Evolutionary conservation across 2,329 filamentous ascomycete genomes (phyloP), one percentile per base, ranked within the genome.

Genomic region (Colletotrichum salicis): DNA sequence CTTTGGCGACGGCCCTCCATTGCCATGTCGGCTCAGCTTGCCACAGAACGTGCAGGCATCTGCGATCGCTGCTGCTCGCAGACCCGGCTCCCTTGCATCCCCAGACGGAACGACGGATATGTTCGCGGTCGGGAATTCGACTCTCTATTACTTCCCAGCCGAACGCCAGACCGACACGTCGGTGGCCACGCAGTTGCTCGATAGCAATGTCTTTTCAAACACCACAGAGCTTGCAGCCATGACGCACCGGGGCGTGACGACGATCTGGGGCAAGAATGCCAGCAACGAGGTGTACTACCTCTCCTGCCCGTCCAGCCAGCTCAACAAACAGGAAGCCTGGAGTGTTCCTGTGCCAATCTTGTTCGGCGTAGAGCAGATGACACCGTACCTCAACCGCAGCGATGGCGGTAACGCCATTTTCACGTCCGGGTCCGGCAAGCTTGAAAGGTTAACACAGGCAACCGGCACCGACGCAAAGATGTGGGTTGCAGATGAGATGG

Each of bases 301-400:
- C 48, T 52, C 48, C 0, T 52, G 48, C 48, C n/a, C 48, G 0
- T 52, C 48, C n/a, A 52, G 48, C n/a, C 48, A 52, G 22, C 48
- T 52, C 3, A 0, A 0, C n/a, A 24, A n/a, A 2, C 48, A n/a
- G 3, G 8, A 0, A n/a, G 48, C 48, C 0, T 52, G 48, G 48
- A 52, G n/a, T 1, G 48, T 24, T 1, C 48, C 48, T 52, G 48
- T 52, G 3, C 48, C 48, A 11, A 52, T 52, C 2, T 3, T 52
- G 48, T 52, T 24, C 0, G n/a, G 48, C n/a, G 48, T 52, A 0
- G 48, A 52, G 48, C 48, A 13, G 3, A 52, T 52, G 48, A 52
- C n/a, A 2, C 48, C 48, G 11, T 52, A 22, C 4, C 48, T 52
- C n/a, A 52, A 52, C 4, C 48, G 48, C 0, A 52, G 48, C 11